Conservation (phyloP, 306 rosid species). For the Amphicarpaea edgeworthii region DNA sequence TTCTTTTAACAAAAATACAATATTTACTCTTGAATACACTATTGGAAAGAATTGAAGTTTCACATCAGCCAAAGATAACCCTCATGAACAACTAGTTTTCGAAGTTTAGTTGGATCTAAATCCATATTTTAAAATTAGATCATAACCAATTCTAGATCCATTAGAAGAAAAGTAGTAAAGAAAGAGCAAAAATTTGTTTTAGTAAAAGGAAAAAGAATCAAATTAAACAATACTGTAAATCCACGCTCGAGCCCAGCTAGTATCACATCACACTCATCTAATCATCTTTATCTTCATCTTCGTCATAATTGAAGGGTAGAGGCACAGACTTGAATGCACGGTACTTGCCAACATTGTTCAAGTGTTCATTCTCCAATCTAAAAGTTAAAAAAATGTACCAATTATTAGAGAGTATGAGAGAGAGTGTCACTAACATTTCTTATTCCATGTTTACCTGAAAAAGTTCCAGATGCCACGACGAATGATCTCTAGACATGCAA, state of each 20-base stretch:
- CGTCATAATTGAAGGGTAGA: constrained; percentile 73
- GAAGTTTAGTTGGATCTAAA: too few relatives aligned
- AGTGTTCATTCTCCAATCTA: constrained; percentile 84
- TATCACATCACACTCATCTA: constrained; percentile 6
- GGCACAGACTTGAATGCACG: constrained; percentile 84
- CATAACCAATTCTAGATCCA: too few relatives aligned
- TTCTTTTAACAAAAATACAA: background rate
- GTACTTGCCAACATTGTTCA: constrained; percentile 83
- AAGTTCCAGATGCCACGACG: constrained; percentile 84
- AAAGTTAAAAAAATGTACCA: background rate
- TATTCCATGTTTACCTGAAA: constrained; percentile 61
- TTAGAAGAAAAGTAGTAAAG: background rate
- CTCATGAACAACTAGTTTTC: too few relatives aligned
- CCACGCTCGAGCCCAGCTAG: background rate
- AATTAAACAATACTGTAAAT: background rate
- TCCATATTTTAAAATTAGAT: too few relatives aligned
- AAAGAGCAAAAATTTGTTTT: background rate
- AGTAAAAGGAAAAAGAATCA: background rate
- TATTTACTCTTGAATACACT: background rate
- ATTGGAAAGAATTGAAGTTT: too few relatives aligned
- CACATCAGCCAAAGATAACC: too few relatives aligned
- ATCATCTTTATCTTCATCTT: constrained; percentile 65
- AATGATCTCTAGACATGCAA: constrained; percentile 71
- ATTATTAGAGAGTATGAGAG: too few relatives aligned
- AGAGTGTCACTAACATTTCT: too few relatives aligned